Conservation (phyloP, 352 stramenopile species). For the Thalassiosira mediterranea region DNA sequence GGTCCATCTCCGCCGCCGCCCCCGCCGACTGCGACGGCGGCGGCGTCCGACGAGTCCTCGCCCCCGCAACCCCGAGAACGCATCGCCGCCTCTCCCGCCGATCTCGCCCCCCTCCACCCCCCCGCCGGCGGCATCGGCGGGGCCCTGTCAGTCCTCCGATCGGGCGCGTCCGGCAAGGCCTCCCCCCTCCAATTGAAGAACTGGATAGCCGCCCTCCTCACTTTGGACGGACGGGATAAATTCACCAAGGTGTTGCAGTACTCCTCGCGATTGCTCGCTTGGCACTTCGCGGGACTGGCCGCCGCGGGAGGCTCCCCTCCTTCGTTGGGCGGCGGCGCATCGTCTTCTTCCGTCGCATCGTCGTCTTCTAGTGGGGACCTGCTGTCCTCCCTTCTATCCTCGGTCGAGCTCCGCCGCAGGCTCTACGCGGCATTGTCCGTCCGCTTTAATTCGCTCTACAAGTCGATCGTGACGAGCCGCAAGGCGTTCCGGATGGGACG, state of each 20-base stretch:
- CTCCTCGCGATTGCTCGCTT: conserved; percentile 58
- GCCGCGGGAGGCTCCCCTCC: no score
- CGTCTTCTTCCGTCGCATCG: not conserved
- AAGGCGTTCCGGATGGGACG: conserved; percentile 77
- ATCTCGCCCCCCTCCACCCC: no score
- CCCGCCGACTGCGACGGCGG: no score
- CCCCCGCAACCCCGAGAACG: no score
- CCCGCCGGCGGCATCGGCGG: no score
- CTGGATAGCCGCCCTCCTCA: conserved; percentile 72
- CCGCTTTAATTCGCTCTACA: conserved; percentile 63
- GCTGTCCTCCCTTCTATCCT: not conserved
- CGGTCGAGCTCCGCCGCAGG: not conserved
- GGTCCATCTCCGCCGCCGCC: no score
- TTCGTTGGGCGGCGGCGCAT: no score
- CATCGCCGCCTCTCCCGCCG: no score
- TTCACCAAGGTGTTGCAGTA: conserved; percentile 83
- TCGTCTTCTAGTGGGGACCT: not conserved
- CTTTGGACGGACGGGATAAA: conserved; percentile 81
- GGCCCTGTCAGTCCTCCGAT: no score
- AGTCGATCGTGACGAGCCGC: conserved; percentile 54
- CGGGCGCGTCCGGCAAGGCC: conserved; percentile 36
- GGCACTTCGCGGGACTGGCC: conserved; percentile 54
- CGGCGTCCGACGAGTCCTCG: no score
- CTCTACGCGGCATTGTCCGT: conserved; percentile 16
- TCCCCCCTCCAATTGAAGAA: conserved; percentile 41